phyloP scores from a whole-genome alignment of 345 rosid species.

The Populus ilicifolia region DNA sequence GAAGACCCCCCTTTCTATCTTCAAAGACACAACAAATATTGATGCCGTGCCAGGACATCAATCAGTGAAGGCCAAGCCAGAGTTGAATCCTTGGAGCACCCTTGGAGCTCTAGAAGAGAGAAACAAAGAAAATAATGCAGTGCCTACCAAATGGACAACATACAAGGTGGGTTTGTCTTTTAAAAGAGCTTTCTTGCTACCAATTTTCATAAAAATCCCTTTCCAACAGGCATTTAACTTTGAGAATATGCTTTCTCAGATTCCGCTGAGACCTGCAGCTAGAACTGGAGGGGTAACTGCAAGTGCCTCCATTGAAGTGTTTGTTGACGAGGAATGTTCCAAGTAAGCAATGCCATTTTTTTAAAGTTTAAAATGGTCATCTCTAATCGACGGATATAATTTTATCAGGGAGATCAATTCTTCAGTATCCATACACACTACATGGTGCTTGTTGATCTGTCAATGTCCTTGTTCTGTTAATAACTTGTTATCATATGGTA shows the following conservation, averaged over 20 bases:
- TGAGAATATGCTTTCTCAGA: slow-evolving; percentile 32
- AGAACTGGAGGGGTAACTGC: slow-evolving; percentile 38
- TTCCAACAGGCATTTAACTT: slow-evolving; percentile 7
- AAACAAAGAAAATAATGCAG: slow-evolving; percentile 82
- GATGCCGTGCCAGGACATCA: slow-evolving; percentile 32
- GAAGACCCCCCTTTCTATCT: slow-evolving; percentile 52
- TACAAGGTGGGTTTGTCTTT: slow-evolving; percentile 51
- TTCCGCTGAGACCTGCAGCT: slow-evolving; percentile 53
- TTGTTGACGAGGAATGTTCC: slow-evolving; percentile 65
- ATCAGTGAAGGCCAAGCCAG: slow-evolving; percentile 44
- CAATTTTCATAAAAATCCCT: neutral
- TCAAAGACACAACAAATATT: slow-evolving; percentile 44
- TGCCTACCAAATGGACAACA: slow-evolving; percentile 72
- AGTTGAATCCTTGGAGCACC: slow-evolving; percentile 50
- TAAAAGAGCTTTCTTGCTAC: neutral
- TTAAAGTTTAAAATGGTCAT: neutral
- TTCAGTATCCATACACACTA: neutral
- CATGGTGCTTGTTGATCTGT: neutral
- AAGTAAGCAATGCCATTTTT: slow-evolving; percentile 45
- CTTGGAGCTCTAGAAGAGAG: slow-evolving; percentile 77
- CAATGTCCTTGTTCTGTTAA: neutral
- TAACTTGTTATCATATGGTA: neutral
- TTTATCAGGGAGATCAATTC: neutral
- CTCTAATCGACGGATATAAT: neutral
- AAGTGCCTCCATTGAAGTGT: slow-evolving; percentile 63